Conservation (phyloP, 2,329 filamentous ascomycete species). For the Ascochyta pisi region DNA sequence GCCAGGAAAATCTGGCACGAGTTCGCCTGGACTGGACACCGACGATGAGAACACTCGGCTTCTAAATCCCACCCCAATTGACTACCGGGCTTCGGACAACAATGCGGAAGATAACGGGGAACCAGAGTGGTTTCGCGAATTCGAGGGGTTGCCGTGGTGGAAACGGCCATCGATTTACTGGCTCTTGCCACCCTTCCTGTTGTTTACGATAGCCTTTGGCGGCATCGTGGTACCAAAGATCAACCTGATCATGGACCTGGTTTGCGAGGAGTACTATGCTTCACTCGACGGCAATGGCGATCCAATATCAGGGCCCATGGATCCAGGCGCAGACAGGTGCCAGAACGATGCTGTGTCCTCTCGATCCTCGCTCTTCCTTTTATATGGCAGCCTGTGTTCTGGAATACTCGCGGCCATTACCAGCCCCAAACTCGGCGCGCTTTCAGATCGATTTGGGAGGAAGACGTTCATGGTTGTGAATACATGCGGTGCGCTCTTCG, state of each 20-base stretch:
- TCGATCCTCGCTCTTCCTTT: slow-evolving; percentile 76
- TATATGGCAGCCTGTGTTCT: slow-evolving; percentile 75
- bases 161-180: slow-evolving; percentile 71
- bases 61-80: slow-evolving; percentile 24
- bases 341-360: slow-evolving; percentile 79
- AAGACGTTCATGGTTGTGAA: slow-evolving; percentile 75
- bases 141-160: slow-evolving; percentile 56
- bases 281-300: slow-evolving; percentile 53
- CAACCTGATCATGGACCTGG: slow-evolving; percentile 82
- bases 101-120: slow-evolving; percentile 14
- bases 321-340: slow-evolving; percentile 68
- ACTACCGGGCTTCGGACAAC: slow-evolving; percentile 20
- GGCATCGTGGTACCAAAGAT: slow-evolving; percentile 85
- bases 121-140: slow-evolving; percentile 44
- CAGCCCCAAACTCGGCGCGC: slow-evolving; percentile 79
- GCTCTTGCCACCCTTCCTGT: slow-evolving; percentile 78
- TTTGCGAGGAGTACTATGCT: slow-evolving; percentile 83
- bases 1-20: slow-evolving; percentile 23
- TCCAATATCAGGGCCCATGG: slow-evolving; percentile 48
- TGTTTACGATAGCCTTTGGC: slow-evolving; percentile 87
- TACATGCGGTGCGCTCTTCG: slow-evolving; percentile 74
- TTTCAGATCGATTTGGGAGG: slow-evolving; percentile 88
- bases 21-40: slow-evolving; percentile 19
- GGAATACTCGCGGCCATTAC: slow-evolving; percentile 81
- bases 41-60: slow-evolving; percentile 40